These are phyloP conservation scores for Xerocomus nothofagi DNA, from an alignment of 1,284 basidiomycete species.

Conservation along the genomic window DNA sequence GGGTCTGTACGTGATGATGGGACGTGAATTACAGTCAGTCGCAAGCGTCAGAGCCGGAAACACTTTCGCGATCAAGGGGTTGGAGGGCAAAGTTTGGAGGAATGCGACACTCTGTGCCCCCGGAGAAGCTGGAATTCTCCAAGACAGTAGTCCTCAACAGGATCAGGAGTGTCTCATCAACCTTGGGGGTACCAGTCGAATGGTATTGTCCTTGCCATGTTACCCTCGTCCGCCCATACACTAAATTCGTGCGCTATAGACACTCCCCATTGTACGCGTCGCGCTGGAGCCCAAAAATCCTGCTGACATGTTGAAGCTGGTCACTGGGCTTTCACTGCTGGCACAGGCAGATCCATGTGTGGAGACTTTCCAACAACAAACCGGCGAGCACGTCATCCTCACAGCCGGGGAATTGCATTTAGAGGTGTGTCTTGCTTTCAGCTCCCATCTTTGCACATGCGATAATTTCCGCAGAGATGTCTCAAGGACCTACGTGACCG, in stretches of 20 bases:
- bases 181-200: slow-evolving; percentile 74
- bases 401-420: slow-evolving; percentile 96
- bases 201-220: slow-evolving; percentile 43
- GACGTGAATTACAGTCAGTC: slow-evolving; percentile 86
- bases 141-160: slow-evolving; percentile 37
- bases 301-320: slow-evolving; percentile 91
- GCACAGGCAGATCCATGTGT: slow-evolving; percentile 98
- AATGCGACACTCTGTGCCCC: slow-evolving; percentile 89
- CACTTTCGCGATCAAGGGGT: slow-evolving; percentile 90
- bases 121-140: slow-evolving; percentile 42
- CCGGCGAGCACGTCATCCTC: slow-evolving; percentile 96
- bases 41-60: slow-evolving; percentile 90
- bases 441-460: background rate
- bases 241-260: slow-evolving; percentile 42
- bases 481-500: slow-evolving; percentile 93
- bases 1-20: slow-evolving; percentile 97
- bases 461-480: slow-evolving; percentile 65
- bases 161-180: slow-evolving; percentile 71
- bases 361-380: slow-evolving; percentile 95
- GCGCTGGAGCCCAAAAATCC: slow-evolving; percentile 89
- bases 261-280: slow-evolving; percentile 91
- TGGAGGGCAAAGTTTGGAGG: slow-evolving; percentile 89
- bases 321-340: slow-evolving; percentile 86
- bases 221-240: background rate
- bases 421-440: slow-evolving; percentile 56